Evolutionary conservation across 768 basidiomycete genomes (phyloP).

Genomic region (Agaricus sinodeliciosus): DNA sequence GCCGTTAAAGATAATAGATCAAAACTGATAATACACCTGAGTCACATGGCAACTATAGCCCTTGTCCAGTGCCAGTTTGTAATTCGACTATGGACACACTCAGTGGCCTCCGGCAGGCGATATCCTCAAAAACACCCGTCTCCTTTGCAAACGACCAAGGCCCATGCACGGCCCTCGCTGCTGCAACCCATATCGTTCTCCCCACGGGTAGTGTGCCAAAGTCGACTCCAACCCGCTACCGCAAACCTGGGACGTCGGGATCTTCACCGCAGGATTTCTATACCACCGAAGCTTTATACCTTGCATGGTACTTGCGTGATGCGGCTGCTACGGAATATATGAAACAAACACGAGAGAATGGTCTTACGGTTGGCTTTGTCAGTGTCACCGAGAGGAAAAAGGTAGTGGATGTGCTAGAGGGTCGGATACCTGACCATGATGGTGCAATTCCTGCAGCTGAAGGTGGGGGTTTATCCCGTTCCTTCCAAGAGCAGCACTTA

Average conservation of each 20-base stretch:
- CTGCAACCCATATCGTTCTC: conserved; percentile 64
- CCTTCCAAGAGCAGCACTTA: not conserved
- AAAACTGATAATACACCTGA: not conserved
- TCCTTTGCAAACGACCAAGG: conserved; percentile 38
- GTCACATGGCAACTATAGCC: not conserved
- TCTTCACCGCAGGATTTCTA: conserved; percentile 48
- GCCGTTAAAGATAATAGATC: conserved; percentile 2
- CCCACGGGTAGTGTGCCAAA: conserved; percentile 55
- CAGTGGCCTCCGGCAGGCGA: conserved; percentile 52
- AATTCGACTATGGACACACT: conserved; percentile 43
- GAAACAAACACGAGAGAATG: conserved; percentile 72
- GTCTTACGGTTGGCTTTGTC: conserved; percentile 70
- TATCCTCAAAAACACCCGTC: conserved; percentile 46
- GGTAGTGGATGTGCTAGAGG: conserved; percentile 82
- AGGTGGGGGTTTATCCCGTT: conserved; percentile 24
- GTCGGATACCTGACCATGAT: conserved; percentile 42
- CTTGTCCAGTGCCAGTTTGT: not conserved
- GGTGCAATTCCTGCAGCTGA: conserved; percentile 38
- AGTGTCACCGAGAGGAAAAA: conserved; percentile 83
- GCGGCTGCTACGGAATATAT: conserved; percentile 81
- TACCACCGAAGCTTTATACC: conserved; percentile 72
- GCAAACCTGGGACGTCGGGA: conserved; percentile 45
- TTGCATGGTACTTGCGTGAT: conserved; percentile 78
- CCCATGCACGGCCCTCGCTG: conserved; percentile 39
- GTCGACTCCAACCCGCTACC: conserved; percentile 70